Evolutionary conservation across 2,329 filamentous ascomycete species (phyloP), one percentile per base, ranked within the genome.

Genomic region (Trichoderma guizhouense): DNA sequence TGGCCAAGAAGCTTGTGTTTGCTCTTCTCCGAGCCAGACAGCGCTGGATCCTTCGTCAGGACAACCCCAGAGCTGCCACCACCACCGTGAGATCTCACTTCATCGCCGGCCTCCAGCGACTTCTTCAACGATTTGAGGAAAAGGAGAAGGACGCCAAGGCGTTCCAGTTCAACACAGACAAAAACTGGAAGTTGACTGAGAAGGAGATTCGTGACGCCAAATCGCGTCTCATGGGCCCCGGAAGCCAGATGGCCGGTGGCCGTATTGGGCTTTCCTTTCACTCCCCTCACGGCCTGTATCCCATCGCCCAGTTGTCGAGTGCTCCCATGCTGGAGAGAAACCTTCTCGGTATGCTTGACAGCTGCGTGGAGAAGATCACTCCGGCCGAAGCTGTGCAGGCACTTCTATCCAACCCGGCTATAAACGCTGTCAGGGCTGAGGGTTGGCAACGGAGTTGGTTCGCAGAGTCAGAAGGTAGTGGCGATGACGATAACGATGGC

Each of bases 1-100:
- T 67, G 34, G 64, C 67, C 12, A 61, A 63, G 18, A 36, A 66
- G 3, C 2, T 74, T 14, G 39, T 65, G 12, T 66, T 73, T 53
- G 47, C 69, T 4, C 60, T 75, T n/a, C 43, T 75, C 24, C 72
- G 72, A 34, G 74, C 71, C 36, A 66, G 72, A 24, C 70, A 72
- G 32, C 73, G 72, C 5, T 75, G 60, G 64, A 61, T 73, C 5
- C 51, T 70, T 12, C 69, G 65, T 5, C 72, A 73, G n/a, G 32
- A 3, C 4, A 53, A 66, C 6, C 36, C 60, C 1, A 34, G 26
- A 14, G 18, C 53, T 65, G 62, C 62, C 55, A 64, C 32, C 7
- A 47, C 32, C 11, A 53, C 32, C 21, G 43, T 71, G 18, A 72
- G 32, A 34, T 67, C 53, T 3, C 58, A 58, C 36, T 43, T 53